Base-by-base conservation (phyloP, 352 stramenopile genomes). In the Elongisporangium undulatum region DNA sequence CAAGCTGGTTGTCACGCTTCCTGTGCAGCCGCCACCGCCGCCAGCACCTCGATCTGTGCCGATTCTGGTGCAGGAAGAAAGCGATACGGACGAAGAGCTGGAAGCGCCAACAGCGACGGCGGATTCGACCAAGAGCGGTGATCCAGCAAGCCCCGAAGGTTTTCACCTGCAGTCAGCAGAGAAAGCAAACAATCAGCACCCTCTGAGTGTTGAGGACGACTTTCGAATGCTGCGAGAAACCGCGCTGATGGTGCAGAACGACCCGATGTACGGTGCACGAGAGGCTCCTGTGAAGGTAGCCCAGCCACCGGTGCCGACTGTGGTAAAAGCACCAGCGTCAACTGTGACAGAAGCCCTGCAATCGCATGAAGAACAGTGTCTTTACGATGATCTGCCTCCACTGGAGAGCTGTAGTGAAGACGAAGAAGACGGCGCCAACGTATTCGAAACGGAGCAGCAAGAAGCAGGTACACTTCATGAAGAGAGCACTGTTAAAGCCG, bases 1-100 rank as follows among this genome's bases (percentile, higher is more conserved):
- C 15, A 80, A 86, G 23, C 59, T 97, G 1, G 61, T 90, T 3
- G 79, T 97, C 13, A 94, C 86, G 26, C 63, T 97, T 48, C 87
- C 87, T 0, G 85, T 97, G 24, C 71, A 86, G 17, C 77, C 85
- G 4, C 84, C 79, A 8, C 52, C 73, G 3, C 66, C 65, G 10
- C 65, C 59, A 9, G 67, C 69, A 41, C 54, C 62, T 15, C 62
- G 67, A 52, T 60, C 59, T 0, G 53, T 75, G 12, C 67, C 66
- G 16, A 54, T 85, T 50, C 55, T 68, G 52, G 71, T 84, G 48
- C 26, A 79, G 21, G 69, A 87, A 29, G 68, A 85, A 4, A 67
- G 77, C 0, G 67, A 69, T 9, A 63, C 76, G 4, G 61, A 69
- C 1, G 67, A 70, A 6, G 64, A 74, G 29, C 57, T 64, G 19